Conservation (phyloP, 495 filamentous ascomycete species). For the Stereocaulon alpinum region DNA sequence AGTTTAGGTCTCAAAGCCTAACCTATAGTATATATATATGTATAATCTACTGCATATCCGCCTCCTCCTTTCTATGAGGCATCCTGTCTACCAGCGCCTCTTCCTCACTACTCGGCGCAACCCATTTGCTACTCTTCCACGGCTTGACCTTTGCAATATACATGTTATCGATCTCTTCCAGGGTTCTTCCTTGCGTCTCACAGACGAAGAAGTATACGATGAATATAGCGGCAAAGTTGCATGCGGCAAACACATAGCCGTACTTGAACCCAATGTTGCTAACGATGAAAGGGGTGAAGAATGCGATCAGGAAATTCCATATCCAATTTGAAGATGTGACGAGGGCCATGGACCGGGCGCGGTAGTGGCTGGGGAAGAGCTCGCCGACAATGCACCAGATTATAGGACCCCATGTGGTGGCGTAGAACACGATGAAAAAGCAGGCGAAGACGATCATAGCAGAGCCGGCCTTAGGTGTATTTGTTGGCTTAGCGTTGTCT, state of each 20-base stretch:
- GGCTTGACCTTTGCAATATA: conserved; percentile 60
- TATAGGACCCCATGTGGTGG: conserved; percentile 72
- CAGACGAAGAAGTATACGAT: conserved; percentile 72
- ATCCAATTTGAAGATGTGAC: conserved; percentile 79
- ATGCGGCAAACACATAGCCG: conserved; percentile 70
- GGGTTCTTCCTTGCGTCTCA: conserved; percentile 54
- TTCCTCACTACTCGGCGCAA: conserved; percentile 31
- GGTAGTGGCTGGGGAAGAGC: conserved; percentile 69
- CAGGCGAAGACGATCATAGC: conserved; percentile 70
- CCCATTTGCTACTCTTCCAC: conserved; percentile 54
- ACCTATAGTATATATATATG: neutral
- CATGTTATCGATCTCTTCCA: conserved; percentile 83
- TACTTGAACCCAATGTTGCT: conserved; percentile 59
- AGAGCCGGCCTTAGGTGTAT: conserved; percentile 50
- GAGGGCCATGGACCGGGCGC: conserved; percentile 63
- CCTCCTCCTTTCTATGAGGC: neutral
- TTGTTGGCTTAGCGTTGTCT: conserved; percentile 37
- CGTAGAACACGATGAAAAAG: conserved; percentile 53
- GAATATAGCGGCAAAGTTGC: conserved; percentile 51
- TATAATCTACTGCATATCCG: neutral
- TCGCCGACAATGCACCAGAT: conserved; percentile 70
- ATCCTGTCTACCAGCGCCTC: conserved; percentile 1
- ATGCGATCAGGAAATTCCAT: conserved; percentile 81
- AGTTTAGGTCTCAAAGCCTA: too few relatives aligned
- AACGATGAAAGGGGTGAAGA: conserved; percentile 73